These are phyloP conservation scores for Trametes coccinea DNA, from an alignment of 768 basidiomycete species.

Conservation along the genomic window DNA sequence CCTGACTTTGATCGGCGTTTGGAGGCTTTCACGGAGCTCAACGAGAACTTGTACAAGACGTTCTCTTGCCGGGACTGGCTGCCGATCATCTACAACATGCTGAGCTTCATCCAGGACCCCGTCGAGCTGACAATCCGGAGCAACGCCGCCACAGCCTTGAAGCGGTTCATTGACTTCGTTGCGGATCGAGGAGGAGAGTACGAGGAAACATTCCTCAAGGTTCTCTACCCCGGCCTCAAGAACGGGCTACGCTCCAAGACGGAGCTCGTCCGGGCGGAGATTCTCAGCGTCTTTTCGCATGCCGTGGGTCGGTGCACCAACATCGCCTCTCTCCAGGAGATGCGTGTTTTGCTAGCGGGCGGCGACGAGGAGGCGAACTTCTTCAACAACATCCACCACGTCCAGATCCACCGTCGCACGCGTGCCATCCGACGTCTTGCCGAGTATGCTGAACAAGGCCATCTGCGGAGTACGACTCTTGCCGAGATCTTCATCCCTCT, in stretches of 20 bases:
- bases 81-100: slow-evolving; percentile 78
- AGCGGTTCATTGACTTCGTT: slow-evolving; percentile 72
- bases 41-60: slow-evolving; percentile 57
- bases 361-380: slow-evolving; percentile 96
- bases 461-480: slow-evolving; percentile 67
- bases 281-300: slow-evolving; percentile 75
- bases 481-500: slow-evolving; percentile 86
- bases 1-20: slow-evolving; percentile 91
- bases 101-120: slow-evolving; percentile 86
- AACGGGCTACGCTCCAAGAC: slow-evolving; percentile 75
- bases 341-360: slow-evolving; percentile 76
- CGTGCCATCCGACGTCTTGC: slow-evolving; percentile 84
- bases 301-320: slow-evolving; percentile 65
- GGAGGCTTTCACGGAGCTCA: slow-evolving; percentile 69
- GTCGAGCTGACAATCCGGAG: slow-evolving; percentile 85
- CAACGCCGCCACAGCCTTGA: slow-evolving; percentile 74
- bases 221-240: slow-evolving; percentile 77
- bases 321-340: slow-evolving; percentile 68
- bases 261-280: slow-evolving; percentile 85
- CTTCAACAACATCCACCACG: slow-evolving; percentile 94
- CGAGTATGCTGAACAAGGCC: slow-evolving; percentile 69
- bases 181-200: slow-evolving; percentile 42
- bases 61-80: slow-evolving; percentile 65
- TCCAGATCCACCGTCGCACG: slow-evolving; percentile 87
- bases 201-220: slow-evolving; percentile 57